Evolutionary conservation across 148 eudicot species (phyloP).

Genomic region (Cornus florida): DNA sequence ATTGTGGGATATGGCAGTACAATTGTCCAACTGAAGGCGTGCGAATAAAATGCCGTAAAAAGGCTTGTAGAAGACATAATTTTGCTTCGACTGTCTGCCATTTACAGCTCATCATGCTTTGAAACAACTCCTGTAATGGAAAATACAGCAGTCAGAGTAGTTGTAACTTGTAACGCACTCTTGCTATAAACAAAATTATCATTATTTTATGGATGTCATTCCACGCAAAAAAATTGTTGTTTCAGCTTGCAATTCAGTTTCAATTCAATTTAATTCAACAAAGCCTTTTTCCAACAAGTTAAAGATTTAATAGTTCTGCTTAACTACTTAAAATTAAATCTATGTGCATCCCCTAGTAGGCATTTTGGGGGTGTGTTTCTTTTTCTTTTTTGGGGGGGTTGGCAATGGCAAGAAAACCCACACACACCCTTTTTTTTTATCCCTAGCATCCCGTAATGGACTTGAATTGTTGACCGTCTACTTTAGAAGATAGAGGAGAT

Average conservation of each 20-base stretch:
- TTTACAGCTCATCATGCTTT: slow-evolving; percentile 43
- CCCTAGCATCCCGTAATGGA: too few species aligned
- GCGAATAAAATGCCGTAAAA: not conserved
- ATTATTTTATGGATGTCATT: not conserved
- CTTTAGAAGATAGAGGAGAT: too few species aligned
- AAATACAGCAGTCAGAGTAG: slow-evolving; percentile 8
- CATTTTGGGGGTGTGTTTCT: too few species aligned
- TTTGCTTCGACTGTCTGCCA: not conserved
- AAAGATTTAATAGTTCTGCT: not conserved
- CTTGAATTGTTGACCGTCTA: too few species aligned
- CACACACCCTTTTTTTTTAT: too few species aligned
- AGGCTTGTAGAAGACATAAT: not conserved
- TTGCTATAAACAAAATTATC: not conserved
- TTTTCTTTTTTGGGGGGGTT: too few species aligned
- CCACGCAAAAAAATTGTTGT: too few species aligned
- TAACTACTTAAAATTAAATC: too few species aligned
- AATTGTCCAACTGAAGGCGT: slow-evolving; percentile 1
- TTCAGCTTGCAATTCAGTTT: not conserved
- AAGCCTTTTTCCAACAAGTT: too few species aligned
- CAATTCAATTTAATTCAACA: not conserved
- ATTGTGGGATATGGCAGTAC: not conserved
- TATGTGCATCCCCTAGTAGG: too few species aligned
- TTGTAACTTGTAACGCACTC: not conserved
- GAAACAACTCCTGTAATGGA: slow-evolving; percentile 28
- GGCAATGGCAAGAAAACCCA: too few species aligned